Evolutionary conservation across 345 rosid genomes (phyloP), one percentile per base, ranked within the genome.

Genomic region (Murraya paniculata): DNA sequence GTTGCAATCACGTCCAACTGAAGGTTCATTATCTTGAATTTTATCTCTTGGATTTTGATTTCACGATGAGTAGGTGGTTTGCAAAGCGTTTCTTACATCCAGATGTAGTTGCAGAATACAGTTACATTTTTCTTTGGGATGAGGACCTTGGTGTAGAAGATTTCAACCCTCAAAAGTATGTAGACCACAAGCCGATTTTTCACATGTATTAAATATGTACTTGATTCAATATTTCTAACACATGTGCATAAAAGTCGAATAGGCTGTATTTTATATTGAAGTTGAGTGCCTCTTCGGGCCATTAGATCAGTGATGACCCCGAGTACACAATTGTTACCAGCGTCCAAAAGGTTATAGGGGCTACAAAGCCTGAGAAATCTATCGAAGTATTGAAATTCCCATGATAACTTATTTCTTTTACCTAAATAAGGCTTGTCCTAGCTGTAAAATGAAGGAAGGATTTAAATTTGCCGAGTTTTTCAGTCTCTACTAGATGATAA

Each of bases 31-130:
- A 10, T 58, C 58, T 50, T 76, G 19, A 72, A 35, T 64, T 18
- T 45, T 71, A 60, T 67, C 53, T 28, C 53, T 14, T 31, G 38
- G 27, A 50, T 48, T 24, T 79, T 33, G 39, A 28, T 82, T 65
- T 69, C 33, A 21, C 16, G 71, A 19, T 65, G 72, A 31, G 35
- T 80, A 91, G 95, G 95, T 91, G 95, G 95, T 91, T 90, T 79
- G 95, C 95, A n/a, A 91, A 91, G 84, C 90, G 93, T 58, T 91
- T 91, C 85, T 82, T 91, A 80, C 93, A 91, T 80, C 95, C 95
- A 25, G 92, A 86, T 65, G 82, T 91, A 72, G 91, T 91, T 81
- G 87, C 88, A 21, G 87, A 83, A 39, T 91, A 88, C 73, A 75
- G 67, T 72, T 90, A 88, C 79, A 85, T 91, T 56, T 91, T 91